These are phyloP conservation scores for Calonectria hongkongensis DNA, from an alignment of 2,329 filamentous ascomycete species.

Conservation along the genomic window DNA sequence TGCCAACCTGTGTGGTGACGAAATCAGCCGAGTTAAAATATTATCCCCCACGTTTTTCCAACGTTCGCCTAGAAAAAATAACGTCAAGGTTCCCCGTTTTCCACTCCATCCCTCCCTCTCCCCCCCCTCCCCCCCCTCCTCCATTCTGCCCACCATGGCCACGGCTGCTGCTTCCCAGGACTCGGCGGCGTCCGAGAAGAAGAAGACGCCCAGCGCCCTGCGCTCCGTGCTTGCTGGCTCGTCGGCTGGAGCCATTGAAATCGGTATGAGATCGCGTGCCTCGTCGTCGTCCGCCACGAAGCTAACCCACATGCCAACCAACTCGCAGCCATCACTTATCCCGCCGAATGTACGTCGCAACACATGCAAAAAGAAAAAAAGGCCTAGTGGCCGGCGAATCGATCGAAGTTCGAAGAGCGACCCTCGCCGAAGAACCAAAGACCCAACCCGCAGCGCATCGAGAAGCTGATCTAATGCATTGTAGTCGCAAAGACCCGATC, in stretches of 20 bases:
- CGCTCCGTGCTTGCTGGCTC: conserved; percentile 95
- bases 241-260: conserved; percentile 95
- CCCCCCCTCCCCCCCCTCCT: not conserved
- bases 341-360: conserved; percentile 85
- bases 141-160: conserved; percentile 53
- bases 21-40: conserved; percentile 42
- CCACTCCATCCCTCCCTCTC: conserved; percentile 17
- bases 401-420: conserved; percentile 28
- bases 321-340: conserved; percentile 85
- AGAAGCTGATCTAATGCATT: conserved; percentile 37
- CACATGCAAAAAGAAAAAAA: not conserved
- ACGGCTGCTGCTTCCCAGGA: conserved; percentile 49
- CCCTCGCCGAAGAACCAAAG: not conserved
- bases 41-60: conserved; percentile 32
- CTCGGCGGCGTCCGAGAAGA: conserved; percentile 55
- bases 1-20: conserved; percentile 49
- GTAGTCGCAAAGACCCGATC: conserved; percentile 94
- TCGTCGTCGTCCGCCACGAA: not conserved
- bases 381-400: conserved; percentile 10
- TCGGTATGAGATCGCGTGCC: conserved; percentile 73
- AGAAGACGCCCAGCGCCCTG: conserved; percentile 81
- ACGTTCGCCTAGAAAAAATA: conserved; percentile 1
- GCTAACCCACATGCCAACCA: no score
- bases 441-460: not conserved
- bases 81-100: conserved; percentile 16